Evolutionary conservation across 495 filamentous ascomycete species (phyloP).

Genomic region (Paragyromitra xinjiangensis): DNA sequence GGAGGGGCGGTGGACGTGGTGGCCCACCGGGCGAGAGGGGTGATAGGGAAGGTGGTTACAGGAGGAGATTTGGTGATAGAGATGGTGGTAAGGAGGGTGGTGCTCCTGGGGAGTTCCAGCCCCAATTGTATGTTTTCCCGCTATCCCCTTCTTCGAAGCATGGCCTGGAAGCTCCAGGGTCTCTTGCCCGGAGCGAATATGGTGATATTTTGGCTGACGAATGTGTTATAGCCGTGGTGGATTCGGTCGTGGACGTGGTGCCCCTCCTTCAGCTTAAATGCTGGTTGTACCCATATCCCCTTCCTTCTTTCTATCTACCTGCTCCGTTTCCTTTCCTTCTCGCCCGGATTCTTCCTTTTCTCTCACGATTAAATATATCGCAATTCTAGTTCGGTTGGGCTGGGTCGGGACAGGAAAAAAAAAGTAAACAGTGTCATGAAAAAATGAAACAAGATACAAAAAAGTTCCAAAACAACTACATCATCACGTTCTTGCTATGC

Average conservation of each 20-base stretch:
- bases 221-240: conserved; percentile 75
- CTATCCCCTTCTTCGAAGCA: not conserved
- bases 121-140: conserved; percentile 74
- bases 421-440: conserved; percentile 49
- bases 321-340: conserved; percentile 58
- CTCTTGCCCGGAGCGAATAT: not conserved
- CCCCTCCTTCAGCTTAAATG: conserved; percentile 67
- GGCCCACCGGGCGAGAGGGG: conserved; percentile 69
- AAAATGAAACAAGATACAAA: conserved; percentile 45
- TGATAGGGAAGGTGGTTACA: conserved; percentile 92
- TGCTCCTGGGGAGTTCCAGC: conserved; percentile 88
- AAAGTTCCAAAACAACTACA: conserved; percentile 28
- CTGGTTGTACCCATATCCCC: conserved; percentile 40
- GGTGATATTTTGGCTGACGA: conserved; percentile 55
- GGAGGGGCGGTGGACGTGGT: conserved; percentile 71
- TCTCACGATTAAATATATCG: conserved; percentile 59
- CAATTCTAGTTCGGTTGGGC: conserved; percentile 63
- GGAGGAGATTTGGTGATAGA: conserved; percentile 73
- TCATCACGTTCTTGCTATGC: conserved; percentile 3
- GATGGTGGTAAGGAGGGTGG: conserved; percentile 90
- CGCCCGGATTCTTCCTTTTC: conserved; percentile 44
- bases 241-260: conserved; percentile 88
- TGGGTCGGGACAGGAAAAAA: conserved; percentile 36
- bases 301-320: conserved; percentile 57
- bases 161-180: not conserved